Base-by-base conservation (phyloP, 192 early-diverging fungal genomes). In the Coemansia sp. region DNA sequence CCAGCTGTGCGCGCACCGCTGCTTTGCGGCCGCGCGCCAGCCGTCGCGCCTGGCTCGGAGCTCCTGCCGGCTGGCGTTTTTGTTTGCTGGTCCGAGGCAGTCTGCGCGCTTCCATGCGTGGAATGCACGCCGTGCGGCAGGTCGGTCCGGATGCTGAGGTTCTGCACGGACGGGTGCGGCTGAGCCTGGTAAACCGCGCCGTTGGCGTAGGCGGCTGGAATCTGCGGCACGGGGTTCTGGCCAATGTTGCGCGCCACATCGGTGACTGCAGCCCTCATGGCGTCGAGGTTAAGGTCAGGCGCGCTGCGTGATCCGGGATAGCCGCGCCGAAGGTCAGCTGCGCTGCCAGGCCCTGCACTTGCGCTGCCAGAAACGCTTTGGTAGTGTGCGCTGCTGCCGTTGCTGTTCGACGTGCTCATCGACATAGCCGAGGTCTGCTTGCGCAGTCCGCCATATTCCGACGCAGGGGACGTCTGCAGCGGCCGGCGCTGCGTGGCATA, bases 291-390 rank as follows among this genome's bases (percentile, higher is more conserved):
- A 35, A 79, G 76, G 42, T 79, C 76, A 3, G 76, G 76, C 42
- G 76, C 63, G 27, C 76, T 79, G 50, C 70, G 69, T 31, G 76
- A 79, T 8, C 60, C 74, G 12, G 64, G 68, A 46, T 77, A 60
- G 1, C 18, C 64, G 7, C 54, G 60, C 28, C 65, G 58, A 50
- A 76, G 48, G 25, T 49, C 58, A 3, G 61, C 48, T 22, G 62
- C 33, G n/a, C 24, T 19, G 16, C 42, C 40, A 28, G 25, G 38
- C 25, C 55, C 35, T 23, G 24, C 44, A 45, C 48, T 24, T 19
- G 22, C 48, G 14, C 40, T 31, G 6, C 58, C 49, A 42, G 43
- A 50, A 4, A 11, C 60, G 31, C 24, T 29, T 27, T 11, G 35
- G 23, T 46, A 38, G 44, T 27, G 54, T 28, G 11, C 28, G 31